Evolutionary conservation across 768 basidiomycete genomes (phyloP), one percentile per base, ranked within the genome.

Genomic region (Suillus lakei): DNA sequence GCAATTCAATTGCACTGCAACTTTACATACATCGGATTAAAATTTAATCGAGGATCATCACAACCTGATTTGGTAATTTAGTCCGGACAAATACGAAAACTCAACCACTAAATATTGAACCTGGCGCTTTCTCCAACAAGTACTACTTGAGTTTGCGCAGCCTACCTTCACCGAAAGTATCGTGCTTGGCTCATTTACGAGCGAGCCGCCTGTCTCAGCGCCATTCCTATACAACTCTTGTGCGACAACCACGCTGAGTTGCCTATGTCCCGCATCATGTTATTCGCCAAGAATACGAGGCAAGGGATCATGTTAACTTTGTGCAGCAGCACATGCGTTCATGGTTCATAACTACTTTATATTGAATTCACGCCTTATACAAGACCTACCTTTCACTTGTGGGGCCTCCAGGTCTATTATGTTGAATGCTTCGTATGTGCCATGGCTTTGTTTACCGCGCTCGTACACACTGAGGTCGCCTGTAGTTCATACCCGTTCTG

Each of bases 21-120:
- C 34, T 34, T 34, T 34, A 34, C 3, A n/a, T n/a, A n/a, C n/a
- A 46, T 46, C 44, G 51, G 51, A 53, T 53, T 53, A 53, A 53
- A 53, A 21, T 50, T 50, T 50, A 50, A 50, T 50, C 48, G 48
- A 50, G 28, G 51, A 53, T 53, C 51, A 53, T 30, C 51, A 53
- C 51, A 53, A 10, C 51, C 53, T 13, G 32, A 54, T 54, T 54
- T 34, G 21, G 53, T 7, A 34, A 54, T 4, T n/a, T n/a, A 13
- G 51, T 53, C 28, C 51, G 28, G 32, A 54, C 30, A 32, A 53
- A 54, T 54, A 54, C 53, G 32, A 34, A 34, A 54, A 54, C 53
- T 34, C 53, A 54, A 34, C 53, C 53, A 51, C n/a, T n/a, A n/a
- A n/a, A n/a, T n/a, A n/a, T n/a, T n/a, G n/a, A n/a, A n/a, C n/a